A percentile compares a stretch with the other conserved stretches of the same genome.
These are phyloP conservation scores for Diutina scorzettiae DNA, from an alignment of 1,139 yeast species.

Conservation along the genomic window DNA sequence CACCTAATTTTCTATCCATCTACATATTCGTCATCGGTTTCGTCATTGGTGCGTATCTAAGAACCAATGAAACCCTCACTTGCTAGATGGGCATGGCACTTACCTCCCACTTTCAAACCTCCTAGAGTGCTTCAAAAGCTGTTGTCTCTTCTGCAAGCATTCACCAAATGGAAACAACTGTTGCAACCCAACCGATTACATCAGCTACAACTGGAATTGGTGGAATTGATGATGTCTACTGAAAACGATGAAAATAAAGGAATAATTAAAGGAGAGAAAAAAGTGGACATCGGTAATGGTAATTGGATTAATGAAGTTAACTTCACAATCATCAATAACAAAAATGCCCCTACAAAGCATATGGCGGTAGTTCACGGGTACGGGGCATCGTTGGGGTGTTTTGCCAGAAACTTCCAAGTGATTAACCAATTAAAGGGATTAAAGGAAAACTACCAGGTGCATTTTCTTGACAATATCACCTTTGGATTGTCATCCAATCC, in stretches of 20 bases:
- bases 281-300: slow-evolving; percentile 17
- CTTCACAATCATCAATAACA: slow-evolving; percentile 13
- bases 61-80: background rate
- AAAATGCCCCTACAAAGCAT: slow-evolving; percentile 16
- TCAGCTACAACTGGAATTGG: slow-evolving; percentile 23
- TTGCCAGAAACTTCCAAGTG: slow-evolving; percentile 60
- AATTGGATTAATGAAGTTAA: slow-evolving; percentile 25
- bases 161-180: background rate
- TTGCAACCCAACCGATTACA: slow-evolving; percentile 9
- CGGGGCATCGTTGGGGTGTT: slow-evolving; percentile 83
- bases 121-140: background rate
- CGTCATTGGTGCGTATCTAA: too few species aligned
- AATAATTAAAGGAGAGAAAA: slow-evolving; percentile 13
- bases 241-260: slow-evolving; percentile 13
- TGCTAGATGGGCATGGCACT: background rate
- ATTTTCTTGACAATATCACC: slow-evolving; percentile 75
- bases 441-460: slow-evolving; percentile 38
- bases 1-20: too few species aligned
- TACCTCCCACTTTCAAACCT: background rate
- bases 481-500: slow-evolving; percentile 75
- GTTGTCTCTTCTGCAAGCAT: background rate
- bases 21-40: too few species aligned
- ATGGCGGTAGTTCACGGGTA: slow-evolving; percentile 80
- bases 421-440: slow-evolving; percentile 27
- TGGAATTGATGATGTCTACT: slow-evolving; percentile 24